Evolutionary conservation across 169 alveolate species (phyloP).

Genomic region (Plasmodium billcollinsi): DNA sequence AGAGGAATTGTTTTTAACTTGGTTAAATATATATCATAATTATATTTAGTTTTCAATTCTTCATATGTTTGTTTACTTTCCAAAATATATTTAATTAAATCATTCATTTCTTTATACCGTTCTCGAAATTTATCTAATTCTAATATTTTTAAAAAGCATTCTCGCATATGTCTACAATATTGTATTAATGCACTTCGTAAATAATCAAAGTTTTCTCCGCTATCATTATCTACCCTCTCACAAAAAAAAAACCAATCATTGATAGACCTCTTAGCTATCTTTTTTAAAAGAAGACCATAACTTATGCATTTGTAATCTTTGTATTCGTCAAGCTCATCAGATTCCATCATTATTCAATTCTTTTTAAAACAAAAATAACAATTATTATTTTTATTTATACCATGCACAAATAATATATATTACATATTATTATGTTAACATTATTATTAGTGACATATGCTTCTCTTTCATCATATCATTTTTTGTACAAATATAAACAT

Average conservation of each 20-base stretch:
- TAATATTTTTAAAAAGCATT: conserved; percentile 42
- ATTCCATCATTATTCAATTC: not conserved
- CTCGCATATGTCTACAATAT: conserved; percentile 70
- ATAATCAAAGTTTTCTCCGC: conserved; percentile 25
- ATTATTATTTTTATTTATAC: no score
- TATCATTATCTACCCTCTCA: conserved; percentile 45
- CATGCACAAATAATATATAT: no score
- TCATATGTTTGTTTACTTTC: conserved; percentile 26
- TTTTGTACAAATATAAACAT: no score
- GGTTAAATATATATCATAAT: conserved; percentile 39
- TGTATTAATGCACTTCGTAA: conserved; percentile 65
- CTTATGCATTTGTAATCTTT: conserved; percentile 37
- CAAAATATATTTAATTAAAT: conserved; percentile 16
- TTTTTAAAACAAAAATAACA: not conserved
- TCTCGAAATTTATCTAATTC: conserved; percentile 23
- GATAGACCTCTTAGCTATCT: conserved; percentile 30
- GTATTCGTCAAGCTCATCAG: conserved; percentile 17
- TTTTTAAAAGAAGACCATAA: conserved; percentile 30
- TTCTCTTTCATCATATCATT: no score
- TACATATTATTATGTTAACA: no score
- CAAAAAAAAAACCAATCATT: conserved; percentile 66
- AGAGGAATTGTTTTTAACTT: conserved; percentile 30
- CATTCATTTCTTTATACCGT: conserved; percentile 32
- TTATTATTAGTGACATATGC: no score
- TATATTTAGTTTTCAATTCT: conserved; percentile 48